A percentile compares a stretch with the other conserved stretches of the same genome.
phyloP scores from a whole-genome alignment of 2,329 filamentous ascomycete genomes.

The Lasiodiplodia gonubiensis region DNA sequence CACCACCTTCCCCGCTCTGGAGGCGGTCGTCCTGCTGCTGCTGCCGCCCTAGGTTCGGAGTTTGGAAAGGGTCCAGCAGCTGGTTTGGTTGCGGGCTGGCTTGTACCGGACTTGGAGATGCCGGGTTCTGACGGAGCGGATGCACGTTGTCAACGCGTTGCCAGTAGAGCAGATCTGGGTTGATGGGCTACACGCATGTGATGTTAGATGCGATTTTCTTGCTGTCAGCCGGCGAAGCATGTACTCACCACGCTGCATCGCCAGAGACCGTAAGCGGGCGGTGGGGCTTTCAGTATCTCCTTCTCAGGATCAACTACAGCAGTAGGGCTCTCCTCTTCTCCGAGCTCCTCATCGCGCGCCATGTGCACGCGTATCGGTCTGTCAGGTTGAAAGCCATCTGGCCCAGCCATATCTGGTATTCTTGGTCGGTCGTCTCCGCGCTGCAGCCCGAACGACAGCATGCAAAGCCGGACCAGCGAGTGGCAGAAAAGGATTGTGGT shows the following conservation, averaged over 20 bases:
- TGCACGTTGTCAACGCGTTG: slow-evolving; percentile 59
- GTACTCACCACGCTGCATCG: slow-evolving; percentile 68
- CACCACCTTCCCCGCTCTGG: background rate
- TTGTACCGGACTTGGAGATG: background rate
- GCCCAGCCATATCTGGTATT: slow-evolving; percentile 55
- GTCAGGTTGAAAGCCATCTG: slow-evolving; percentile 71
- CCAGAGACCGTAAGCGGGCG: slow-evolving; percentile 87
- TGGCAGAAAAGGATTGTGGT: slow-evolving; percentile 82
- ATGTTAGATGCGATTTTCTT: slow-evolving; percentile 45
- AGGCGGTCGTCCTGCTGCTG: background rate
- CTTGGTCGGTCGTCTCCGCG: slow-evolving; percentile 37
- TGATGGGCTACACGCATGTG: slow-evolving; percentile 59
- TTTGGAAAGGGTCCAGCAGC: slow-evolving; percentile 34
- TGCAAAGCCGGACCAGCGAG: slow-evolving; percentile 73
- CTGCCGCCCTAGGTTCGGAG: background rate
- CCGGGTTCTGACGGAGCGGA: slow-evolving; percentile 23
- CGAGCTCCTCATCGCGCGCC: slow-evolving; percentile 74
- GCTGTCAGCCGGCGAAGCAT: background rate
- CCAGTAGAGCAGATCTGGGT: slow-evolving; percentile 84
- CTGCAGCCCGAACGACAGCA: slow-evolving; percentile 62
- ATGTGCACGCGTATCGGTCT: slow-evolving; percentile 79
- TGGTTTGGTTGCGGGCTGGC: slow-evolving; percentile 1
- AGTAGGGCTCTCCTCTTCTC: slow-evolving; percentile 29
- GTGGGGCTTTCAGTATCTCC: slow-evolving; percentile 54
- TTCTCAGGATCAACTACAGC: slow-evolving; percentile 48